These are phyloP conservation scores for Murraya koenigii DNA, from an alignment of 345 rosid genomes.

Conservation along the genomic window DNA sequence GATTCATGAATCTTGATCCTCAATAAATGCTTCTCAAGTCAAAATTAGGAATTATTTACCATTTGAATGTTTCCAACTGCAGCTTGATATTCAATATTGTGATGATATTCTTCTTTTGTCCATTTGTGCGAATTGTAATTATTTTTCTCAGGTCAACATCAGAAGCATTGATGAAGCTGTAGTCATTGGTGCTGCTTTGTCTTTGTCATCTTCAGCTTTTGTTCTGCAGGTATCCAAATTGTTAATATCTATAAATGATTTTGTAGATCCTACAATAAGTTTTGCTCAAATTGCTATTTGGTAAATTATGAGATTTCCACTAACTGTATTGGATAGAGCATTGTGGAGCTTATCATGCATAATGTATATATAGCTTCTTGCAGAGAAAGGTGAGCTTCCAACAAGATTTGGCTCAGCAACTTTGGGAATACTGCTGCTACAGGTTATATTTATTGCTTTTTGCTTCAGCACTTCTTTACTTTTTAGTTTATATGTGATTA, in stretches of 20 bases:
- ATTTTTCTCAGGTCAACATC: slow-evolving; percentile 68
- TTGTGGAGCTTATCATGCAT: slow-evolving; percentile 36
- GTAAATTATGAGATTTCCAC: background rate
- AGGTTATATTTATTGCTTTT: slow-evolving; percentile 45
- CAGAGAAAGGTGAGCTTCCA: slow-evolving; percentile 98
- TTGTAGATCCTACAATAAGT: background rate
- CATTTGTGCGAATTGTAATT: background rate
- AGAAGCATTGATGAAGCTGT: slow-evolving; percentile 95
- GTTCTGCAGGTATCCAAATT: slow-evolving; percentile 77
- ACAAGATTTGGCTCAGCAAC: slow-evolving; percentile 98
- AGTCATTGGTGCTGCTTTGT: slow-evolving; percentile 97
- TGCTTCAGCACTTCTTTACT: background rate
- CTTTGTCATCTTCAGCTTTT: slow-evolving; percentile 95
- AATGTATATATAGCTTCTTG: slow-evolving; percentile 75
- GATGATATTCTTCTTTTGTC: background rate
- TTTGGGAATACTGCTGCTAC: slow-evolving; percentile 92
- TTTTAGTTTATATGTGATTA: background rate
- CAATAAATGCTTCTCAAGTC: background rate
- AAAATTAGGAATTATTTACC: background rate
- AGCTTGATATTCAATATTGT: background rate
- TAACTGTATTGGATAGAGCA: slow-evolving; percentile 7
- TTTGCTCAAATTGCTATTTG: background rate
- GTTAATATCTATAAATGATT: slow-evolving; percentile 4
- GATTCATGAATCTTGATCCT: background rate
- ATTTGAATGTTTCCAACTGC: slow-evolving; percentile 7